These are phyloP conservation scores for Flaveria robusta DNA, from an alignment of 129 eudicot genomes.

Conservation along the genomic window DNA sequence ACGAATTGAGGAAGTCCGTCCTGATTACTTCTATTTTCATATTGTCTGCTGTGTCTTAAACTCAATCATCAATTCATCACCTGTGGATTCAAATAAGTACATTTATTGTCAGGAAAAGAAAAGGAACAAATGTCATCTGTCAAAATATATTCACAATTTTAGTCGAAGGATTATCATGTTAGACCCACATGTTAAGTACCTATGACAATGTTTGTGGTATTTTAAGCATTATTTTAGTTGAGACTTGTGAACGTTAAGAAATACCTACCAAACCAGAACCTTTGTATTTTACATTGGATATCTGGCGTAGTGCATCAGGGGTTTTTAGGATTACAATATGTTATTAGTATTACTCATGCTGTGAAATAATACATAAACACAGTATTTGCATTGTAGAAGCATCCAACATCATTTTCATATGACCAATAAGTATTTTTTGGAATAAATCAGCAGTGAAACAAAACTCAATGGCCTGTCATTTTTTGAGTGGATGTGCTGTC, in stretches of 20 bases:
- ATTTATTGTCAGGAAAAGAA: background rate
- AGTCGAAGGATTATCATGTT: background rate
- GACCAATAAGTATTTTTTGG: background rate
- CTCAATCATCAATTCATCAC: background rate
- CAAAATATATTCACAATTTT: background rate
- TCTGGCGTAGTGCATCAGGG: background rate
- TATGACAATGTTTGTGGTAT: background rate
- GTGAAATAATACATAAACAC: background rate
- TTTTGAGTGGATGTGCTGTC: background rate
- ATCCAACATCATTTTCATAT: background rate
- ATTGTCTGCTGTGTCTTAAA: background rate
- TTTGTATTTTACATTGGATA: background rate
- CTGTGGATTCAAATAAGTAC: background rate
- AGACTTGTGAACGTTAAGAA: background rate
- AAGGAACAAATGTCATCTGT: background rate
- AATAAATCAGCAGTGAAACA: background rate
- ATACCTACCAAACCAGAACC: background rate
- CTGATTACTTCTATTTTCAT: background rate
- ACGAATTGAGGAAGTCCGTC: conserved; percentile 68
- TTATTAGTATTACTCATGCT: background rate
- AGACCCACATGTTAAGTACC: background rate
- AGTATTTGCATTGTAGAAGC: background rate
- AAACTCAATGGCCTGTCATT: background rate
- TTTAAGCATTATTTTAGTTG: background rate
- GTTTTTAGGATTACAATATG: background rate